phyloP scores from a whole-genome alignment of 441 rosid genomes.

The Pelargonium australe region DNA sequence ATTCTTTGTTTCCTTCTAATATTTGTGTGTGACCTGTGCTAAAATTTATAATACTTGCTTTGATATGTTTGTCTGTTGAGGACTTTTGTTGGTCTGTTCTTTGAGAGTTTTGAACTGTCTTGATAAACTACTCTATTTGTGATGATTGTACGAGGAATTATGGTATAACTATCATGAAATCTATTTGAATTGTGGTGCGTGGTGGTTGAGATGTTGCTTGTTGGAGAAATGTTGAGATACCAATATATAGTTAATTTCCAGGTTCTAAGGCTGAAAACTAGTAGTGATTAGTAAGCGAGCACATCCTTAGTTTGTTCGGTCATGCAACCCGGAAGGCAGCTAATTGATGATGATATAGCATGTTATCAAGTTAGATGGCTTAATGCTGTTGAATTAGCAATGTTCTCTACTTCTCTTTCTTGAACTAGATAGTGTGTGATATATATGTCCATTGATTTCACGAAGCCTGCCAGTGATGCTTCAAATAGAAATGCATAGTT shows the following conservation, averaged over 20 bases:
- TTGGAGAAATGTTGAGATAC: too few relatives aligned
- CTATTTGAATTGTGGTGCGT: too few relatives aligned
- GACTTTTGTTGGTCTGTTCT: neutral
- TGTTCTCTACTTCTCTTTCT: neutral
- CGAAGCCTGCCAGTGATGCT: neutral
- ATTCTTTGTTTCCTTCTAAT: neutral
- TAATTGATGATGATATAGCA: neutral
- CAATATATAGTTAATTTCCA: too few relatives aligned
- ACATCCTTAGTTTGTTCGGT: neutral
- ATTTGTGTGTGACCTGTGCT: neutral
- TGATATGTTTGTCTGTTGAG: neutral
- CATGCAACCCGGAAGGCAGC: neutral
- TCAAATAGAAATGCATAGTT: neutral
- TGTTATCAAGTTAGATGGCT: constrained; percentile 1
- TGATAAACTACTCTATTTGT: neutral
- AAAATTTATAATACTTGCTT: neutral
- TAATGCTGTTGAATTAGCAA: neutral
- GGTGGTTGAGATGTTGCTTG: too few relatives aligned
- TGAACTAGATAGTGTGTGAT: neutral
- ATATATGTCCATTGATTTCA: neutral
- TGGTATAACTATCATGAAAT: neutral
- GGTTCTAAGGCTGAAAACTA: neutral
- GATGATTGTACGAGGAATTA: neutral
- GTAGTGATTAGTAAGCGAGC: neutral
- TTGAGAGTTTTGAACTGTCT: neutral